These are phyloP conservation scores for Yamadazyma atlantica DNA, from an alignment of 1,139 yeast genomes.

Conservation along the genomic window DNA sequence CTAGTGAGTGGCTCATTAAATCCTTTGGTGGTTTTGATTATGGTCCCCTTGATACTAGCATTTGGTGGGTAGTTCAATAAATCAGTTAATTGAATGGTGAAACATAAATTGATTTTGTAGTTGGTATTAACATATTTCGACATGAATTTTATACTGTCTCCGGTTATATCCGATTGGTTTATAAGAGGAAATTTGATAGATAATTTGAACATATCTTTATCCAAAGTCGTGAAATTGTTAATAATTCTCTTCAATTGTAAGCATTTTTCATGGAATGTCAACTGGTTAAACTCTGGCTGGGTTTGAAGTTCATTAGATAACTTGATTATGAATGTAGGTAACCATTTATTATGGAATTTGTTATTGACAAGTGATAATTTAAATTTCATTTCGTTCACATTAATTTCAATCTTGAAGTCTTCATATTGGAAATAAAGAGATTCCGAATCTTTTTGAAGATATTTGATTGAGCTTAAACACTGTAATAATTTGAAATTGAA, in stretches of 20 bases:
- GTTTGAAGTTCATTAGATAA: slow-evolving; percentile 2
- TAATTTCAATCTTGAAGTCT: slow-evolving; percentile 10
- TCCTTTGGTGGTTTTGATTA: not conserved
- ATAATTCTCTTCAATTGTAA: slow-evolving; percentile 10
- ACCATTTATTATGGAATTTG: slow-evolving; percentile 13
- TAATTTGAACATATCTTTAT: slow-evolving; percentile 27
- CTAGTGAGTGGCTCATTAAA: not conserved
- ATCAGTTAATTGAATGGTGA: not conserved
- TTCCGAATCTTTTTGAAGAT: slow-evolving; percentile 14
- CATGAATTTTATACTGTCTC: slow-evolving; percentile 8
- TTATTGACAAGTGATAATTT: slow-evolving; percentile 3
- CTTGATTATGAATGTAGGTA: slow-evolving; percentile 5
- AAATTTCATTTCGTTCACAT: slow-evolving; percentile 5
- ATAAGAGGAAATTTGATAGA: slow-evolving; percentile 29
- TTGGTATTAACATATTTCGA: slow-evolving; percentile 12
- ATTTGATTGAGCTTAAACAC: slow-evolving; percentile 20
- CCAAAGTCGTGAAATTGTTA: slow-evolving; percentile 21
- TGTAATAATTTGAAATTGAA: slow-evolving; percentile 26
- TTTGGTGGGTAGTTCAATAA: not conserved
- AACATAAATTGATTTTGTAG: slow-evolving; percentile 1
- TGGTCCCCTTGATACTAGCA: not conserved
- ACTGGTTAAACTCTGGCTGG: not conserved
- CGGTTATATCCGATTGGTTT: slow-evolving; percentile 4
- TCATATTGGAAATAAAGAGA: slow-evolving; percentile 10
- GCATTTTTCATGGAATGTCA: slow-evolving; percentile 17